Percentiles rank a stretch among this genome's conserved stretches.
Evolutionary conservation across 129 eudicot genomes (phyloP).

Genomic region (Tagetes erecta): DNA sequence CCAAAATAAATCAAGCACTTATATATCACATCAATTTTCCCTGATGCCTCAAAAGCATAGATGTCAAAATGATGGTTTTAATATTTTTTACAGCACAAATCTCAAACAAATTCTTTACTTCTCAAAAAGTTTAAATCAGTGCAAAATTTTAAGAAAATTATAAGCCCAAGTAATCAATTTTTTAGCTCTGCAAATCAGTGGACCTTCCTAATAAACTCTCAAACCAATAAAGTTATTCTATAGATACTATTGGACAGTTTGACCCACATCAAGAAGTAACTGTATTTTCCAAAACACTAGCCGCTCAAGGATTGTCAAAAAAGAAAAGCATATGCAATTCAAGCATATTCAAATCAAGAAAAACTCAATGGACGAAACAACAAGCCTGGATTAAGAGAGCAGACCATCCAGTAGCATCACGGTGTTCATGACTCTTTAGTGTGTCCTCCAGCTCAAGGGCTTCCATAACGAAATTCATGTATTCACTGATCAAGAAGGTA

Average conservation of each 20-base stretch:
- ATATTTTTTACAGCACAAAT: neutral
- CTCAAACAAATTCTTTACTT: neutral
- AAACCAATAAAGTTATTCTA: neutral
- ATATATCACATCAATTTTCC: neutral
- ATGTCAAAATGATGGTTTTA: neutral
- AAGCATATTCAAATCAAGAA: slow-evolving; percentile 22
- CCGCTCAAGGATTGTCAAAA: neutral
- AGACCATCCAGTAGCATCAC: slow-evolving; percentile 78
- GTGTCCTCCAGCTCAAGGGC: slow-evolving; percentile 96
- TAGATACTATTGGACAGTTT: neutral
- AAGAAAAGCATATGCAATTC: neutral
- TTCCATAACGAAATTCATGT: slow-evolving; percentile 71
- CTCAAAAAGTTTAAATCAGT: no score
- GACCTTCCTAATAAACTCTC: neutral
- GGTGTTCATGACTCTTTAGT: slow-evolving; percentile 67
- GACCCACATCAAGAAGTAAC: neutral
- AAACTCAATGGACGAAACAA: slow-evolving; percentile 32
- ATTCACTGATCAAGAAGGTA: slow-evolving; percentile 60
- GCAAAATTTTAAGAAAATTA: no score
- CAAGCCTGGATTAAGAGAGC: slow-evolving; percentile 41
- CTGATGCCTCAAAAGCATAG: neutral
- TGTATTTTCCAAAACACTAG: neutral
- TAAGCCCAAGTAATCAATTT: neutral
- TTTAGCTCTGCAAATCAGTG: neutral
- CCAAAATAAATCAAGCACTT: neutral